phyloP scores from a whole-genome alignment of 2,329 filamentous ascomycete species.

The Fusarium lateritium region DNA sequence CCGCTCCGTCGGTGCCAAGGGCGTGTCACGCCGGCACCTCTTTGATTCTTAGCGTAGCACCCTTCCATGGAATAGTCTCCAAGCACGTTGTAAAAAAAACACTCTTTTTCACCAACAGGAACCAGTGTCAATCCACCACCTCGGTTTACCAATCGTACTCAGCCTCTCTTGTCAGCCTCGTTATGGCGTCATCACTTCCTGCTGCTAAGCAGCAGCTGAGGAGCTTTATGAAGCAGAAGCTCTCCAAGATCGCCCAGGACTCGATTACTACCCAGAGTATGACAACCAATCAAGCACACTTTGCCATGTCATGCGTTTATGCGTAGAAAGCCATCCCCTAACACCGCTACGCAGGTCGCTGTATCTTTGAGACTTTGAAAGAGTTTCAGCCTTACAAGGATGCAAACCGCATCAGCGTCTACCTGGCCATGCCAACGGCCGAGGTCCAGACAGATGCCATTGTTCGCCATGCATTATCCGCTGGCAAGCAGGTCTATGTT shows the following conservation, averaged over 20 bases:
- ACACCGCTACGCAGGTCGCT: slow-evolving; percentile 66
- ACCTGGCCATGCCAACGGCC: slow-evolving; percentile 90
- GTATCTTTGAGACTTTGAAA: slow-evolving; percentile 75
- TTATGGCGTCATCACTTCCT: slow-evolving; percentile 69
- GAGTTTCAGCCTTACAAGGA: slow-evolving; percentile 80
- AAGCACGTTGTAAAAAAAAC: slow-evolving; percentile 17
- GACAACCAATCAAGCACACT: slow-evolving; percentile 48
- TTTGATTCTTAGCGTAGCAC: slow-evolving; percentile 33
- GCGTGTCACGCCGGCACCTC: slow-evolving; percentile 25
- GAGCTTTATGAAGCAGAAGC: slow-evolving; percentile 75
- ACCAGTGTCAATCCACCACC: slow-evolving; percentile 22
- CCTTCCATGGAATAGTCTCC: slow-evolving; percentile 17
- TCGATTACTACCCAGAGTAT: slow-evolving; percentile 79
- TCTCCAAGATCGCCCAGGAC: slow-evolving; percentile 74
- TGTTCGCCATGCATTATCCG: slow-evolving; percentile 82
- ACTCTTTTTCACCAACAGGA: slow-evolving; percentile 25
- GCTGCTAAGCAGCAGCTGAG: slow-evolving; percentile 84
- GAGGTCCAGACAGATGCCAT: slow-evolving; percentile 90
- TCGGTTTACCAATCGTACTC: slow-evolving; percentile 4
- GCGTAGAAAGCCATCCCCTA: slow-evolving; percentile 30
- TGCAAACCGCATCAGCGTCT: slow-evolving; percentile 85
- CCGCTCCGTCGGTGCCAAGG: slow-evolving; percentile 33
- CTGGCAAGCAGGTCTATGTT: slow-evolving; percentile 90
- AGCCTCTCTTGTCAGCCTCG: slow-evolving; percentile 29
- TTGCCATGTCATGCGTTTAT: slow-evolving; percentile 16